A percentile compares a stretch with the other conserved stretches of the same genome.
Conservation (phyloP, 352 stramenopile genomes). For the Thalassiosira mediterranea region DNA sequence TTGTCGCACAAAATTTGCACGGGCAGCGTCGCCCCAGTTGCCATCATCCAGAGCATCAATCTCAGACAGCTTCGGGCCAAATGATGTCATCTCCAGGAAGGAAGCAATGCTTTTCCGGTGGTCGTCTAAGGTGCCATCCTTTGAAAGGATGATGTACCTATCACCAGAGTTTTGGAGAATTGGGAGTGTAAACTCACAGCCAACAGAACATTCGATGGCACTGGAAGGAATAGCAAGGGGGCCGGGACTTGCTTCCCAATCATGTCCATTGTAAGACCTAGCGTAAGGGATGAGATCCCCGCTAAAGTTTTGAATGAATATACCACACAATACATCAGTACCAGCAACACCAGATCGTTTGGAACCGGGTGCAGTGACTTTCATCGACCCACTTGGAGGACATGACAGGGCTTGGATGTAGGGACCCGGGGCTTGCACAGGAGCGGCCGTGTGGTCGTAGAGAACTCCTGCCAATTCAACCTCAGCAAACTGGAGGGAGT, state of each 20-base stretch:
- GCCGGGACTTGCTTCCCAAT: slow-evolving; percentile 67
- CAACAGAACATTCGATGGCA: slow-evolving; percentile 20
- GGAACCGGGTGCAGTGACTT: slow-evolving; percentile 1
- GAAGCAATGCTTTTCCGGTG: slow-evolving; percentile 44
- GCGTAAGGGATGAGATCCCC: slow-evolving; percentile 57
- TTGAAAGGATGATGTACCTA: slow-evolving; percentile 54
- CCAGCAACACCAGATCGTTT: slow-evolving; percentile 13
- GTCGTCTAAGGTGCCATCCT: slow-evolving; percentile 22
- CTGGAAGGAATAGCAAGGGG: slow-evolving; percentile 23
- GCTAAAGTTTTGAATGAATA: slow-evolving; percentile 38
- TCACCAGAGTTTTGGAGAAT: slow-evolving; percentile 31
- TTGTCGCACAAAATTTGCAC: slow-evolving; percentile 28
- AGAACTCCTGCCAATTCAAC: slow-evolving; percentile 23
- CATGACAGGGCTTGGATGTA: slow-evolving; percentile 24
- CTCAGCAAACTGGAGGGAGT: slow-evolving; percentile 21
- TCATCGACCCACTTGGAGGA: slow-evolving; percentile 1
- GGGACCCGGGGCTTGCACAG: neutral
- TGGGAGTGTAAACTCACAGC: slow-evolving; percentile 27
- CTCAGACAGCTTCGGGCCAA: slow-evolving; percentile 56
- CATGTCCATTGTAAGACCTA: slow-evolving; percentile 59
- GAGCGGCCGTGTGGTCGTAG: neutral
- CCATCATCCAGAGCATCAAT: slow-evolving; percentile 40
- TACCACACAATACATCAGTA: slow-evolving; percentile 35
- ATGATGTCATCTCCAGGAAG: slow-evolving; percentile 70
- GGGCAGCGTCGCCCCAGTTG: slow-evolving; percentile 12